Conservation (phyloP, 306 rosid genomes). For the Biancaea sappan region DNA sequence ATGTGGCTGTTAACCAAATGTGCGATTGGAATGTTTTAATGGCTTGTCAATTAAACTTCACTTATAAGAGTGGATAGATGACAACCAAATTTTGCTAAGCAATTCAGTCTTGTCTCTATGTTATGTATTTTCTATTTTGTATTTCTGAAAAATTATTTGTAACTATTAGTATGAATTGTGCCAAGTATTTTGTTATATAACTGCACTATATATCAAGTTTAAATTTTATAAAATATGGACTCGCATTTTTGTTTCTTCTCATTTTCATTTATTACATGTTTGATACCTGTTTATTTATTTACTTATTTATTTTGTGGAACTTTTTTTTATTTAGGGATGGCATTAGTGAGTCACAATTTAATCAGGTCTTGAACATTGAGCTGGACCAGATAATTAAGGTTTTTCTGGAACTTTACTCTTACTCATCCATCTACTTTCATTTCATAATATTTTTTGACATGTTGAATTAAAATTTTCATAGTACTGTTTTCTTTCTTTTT, state of each 20-base stretch:
- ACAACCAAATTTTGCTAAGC: not conserved
- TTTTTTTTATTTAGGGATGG: conserved; percentile 71
- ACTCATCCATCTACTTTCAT: not conserved
- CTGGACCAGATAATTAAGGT: conserved; percentile 88
- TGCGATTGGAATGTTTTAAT: not conserved
- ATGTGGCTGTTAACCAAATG: not conserved
- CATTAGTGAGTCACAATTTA: conserved; percentile 88
- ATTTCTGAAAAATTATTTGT: not conserved
- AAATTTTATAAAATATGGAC: conserved; percentile 18
- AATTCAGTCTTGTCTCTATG: conserved; percentile 18
- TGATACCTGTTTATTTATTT: conserved; percentile 20
- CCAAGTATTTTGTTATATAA: conserved; percentile 23
- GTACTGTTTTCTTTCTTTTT: not conserved
- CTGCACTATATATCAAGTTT: not conserved
- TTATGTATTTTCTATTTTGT: conserved; percentile 4
- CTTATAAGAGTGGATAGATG: not conserved
- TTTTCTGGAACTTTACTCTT: conserved; percentile 33
- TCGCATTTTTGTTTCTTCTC: conserved; percentile 19
- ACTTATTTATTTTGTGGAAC: conserved; percentile 32
- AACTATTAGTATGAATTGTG: not conserved
- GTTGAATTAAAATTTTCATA: not conserved
- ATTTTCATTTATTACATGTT: conserved; percentile 6
- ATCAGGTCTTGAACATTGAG: conserved; percentile 85
- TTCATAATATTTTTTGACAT: not conserved
- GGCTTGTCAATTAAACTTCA: not conserved